phyloP scores from a whole-genome alignment of 1,284 basidiomycete genomes.

The Boletellus sp. region DNA sequence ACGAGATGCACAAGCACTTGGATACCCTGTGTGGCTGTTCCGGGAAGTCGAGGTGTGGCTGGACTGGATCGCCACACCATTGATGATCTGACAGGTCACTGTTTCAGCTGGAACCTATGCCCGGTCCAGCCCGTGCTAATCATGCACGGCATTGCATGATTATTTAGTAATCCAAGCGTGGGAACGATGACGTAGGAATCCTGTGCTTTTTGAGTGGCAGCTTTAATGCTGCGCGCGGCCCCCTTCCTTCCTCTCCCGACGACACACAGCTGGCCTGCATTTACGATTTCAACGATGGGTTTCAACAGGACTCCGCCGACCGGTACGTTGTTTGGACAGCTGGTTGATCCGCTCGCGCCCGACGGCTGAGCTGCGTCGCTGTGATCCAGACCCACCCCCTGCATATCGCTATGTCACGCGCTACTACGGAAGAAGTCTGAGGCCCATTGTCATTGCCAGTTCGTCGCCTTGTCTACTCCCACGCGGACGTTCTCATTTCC shows the following conservation, averaged over 20 bases:
- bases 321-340: constrained; percentile 11
- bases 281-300: constrained; percentile 15
- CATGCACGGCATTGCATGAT: no score
- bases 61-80: no score
- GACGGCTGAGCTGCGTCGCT: not conserved
- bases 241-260: constrained; percentile 1
- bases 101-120: not conserved
- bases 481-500: not conserved
- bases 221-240: not conserved
- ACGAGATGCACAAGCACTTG: no score
- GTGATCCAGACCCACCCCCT: constrained; percentile 47
- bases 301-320: constrained; percentile 9
- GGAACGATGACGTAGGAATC: constrained; percentile 23
- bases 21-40: no score
- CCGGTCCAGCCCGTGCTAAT: no score
- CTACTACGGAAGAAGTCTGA: constrained; percentile 51
- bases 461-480: constrained; percentile 32
- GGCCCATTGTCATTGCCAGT: constrained; percentile 57
- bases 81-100: not conserved
- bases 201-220: constrained; percentile 8
- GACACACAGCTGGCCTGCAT: not conserved
- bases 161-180: no score
- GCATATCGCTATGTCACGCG: constrained; percentile 56
- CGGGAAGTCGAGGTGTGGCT: no score
- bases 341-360: no score